phyloP scores from a whole-genome alignment of 2,329 filamentous ascomycete genomes.

The Ophiostoma australiae region DNA sequence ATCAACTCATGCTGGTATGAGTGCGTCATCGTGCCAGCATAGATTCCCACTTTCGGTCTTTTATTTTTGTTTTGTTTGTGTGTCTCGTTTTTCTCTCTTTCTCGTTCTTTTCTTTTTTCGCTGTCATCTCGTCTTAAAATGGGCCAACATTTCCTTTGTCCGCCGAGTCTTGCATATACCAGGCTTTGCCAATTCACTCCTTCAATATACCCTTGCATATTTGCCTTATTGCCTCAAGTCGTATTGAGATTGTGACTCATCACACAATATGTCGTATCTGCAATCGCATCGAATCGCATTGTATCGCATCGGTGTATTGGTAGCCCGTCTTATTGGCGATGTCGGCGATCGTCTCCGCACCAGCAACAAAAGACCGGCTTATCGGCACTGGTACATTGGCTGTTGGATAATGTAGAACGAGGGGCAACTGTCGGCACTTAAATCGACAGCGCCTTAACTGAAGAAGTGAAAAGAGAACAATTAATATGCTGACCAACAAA shows the following conservation, averaged over 20 bases:
- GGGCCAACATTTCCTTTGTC: background rate
- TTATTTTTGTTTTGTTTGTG: background rate
- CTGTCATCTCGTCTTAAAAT: background rate
- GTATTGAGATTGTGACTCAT: background rate
- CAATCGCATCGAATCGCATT: background rate
- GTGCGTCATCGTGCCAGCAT: background rate
- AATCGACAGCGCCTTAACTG: background rate
- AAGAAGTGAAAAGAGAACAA: too few relatives aligned
- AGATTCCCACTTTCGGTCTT: constrained; percentile 2
- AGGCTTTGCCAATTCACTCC: constrained; percentile 6
- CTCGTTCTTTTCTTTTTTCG: background rate
- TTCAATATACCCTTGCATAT: background rate
- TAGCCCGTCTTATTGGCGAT: constrained; percentile 10
- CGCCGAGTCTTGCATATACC: constrained; percentile 10
- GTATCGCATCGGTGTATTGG: constrained; percentile 3
- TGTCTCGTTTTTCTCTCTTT: background rate
- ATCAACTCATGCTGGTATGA: constrained; percentile 7
- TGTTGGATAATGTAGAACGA: background rate
- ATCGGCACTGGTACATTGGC: background rate
- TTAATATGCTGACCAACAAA: background rate
- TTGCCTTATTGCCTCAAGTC: background rate
- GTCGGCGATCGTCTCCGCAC: background rate
- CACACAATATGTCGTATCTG: background rate
- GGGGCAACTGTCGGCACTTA: background rate
- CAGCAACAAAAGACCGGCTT: background rate